phyloP scores from a whole-genome alignment of 1,284 basidiomycete species.

The Mycosarcoma mackinlayi region DNA sequence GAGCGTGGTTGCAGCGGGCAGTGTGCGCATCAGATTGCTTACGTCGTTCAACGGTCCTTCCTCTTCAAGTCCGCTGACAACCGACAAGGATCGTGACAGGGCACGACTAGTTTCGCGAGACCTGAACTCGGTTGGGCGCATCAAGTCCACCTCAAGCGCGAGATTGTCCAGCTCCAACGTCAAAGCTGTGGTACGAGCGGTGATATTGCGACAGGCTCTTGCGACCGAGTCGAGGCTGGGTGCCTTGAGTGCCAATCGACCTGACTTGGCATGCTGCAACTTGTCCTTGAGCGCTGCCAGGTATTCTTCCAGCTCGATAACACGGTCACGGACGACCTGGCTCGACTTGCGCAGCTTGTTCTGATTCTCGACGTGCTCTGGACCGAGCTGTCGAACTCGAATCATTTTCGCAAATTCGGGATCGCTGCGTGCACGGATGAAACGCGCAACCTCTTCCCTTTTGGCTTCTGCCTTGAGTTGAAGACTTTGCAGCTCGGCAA shows the following conservation, averaged over 20 bases:
- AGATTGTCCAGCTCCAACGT: slow-evolving; percentile 74
- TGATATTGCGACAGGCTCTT: slow-evolving; percentile 84
- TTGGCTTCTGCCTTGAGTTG: slow-evolving; percentile 71
- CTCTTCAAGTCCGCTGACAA: slow-evolving; percentile 26
- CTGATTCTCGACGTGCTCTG: slow-evolving; percentile 86
- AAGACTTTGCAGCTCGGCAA: slow-evolving; percentile 70
- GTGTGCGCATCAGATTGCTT: slow-evolving; percentile 19
- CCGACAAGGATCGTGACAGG: slow-evolving; percentile 29
- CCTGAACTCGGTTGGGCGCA: slow-evolving; percentile 15
- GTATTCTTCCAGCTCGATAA: slow-evolving; percentile 81
- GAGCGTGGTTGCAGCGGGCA: slow-evolving; percentile 29
- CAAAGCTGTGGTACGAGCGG: slow-evolving; percentile 74
- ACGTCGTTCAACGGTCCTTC: slow-evolving; percentile 21
- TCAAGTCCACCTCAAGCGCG: slow-evolving; percentile 72
- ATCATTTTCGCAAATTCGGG: slow-evolving; percentile 83
- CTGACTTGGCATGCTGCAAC: slow-evolving; percentile 75
- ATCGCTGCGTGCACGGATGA: slow-evolving; percentile 79
- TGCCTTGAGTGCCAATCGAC: slow-evolving; percentile 75
- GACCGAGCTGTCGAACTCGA: slow-evolving; percentile 81
- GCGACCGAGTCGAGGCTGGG: slow-evolving; percentile 85
- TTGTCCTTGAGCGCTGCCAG: slow-evolving; percentile 78
- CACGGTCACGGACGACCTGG: slow-evolving; percentile 77
- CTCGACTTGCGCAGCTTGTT: slow-evolving; percentile 78
- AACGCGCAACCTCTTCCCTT: slow-evolving; percentile 71
- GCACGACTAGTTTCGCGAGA: slow-evolving; percentile 12